phyloP scores from a whole-genome alignment of 176 grass and related monocot genomes.

The Aegilops sharonensis region DNA sequence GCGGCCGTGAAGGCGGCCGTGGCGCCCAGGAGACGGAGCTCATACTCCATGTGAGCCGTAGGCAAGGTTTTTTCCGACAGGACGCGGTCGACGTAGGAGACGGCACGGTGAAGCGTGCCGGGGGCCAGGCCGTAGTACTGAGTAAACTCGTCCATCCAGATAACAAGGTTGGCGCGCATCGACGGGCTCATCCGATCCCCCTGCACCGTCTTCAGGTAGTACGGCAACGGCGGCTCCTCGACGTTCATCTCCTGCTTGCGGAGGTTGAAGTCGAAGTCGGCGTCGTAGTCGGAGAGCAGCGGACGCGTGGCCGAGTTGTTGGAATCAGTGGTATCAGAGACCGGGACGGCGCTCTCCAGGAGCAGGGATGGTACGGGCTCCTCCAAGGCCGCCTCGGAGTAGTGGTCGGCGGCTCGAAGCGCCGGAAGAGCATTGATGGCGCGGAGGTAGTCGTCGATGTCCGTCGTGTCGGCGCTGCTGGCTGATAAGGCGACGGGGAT shows the following conservation, averaged over 20 bases:
- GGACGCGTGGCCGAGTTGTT: not conserved
- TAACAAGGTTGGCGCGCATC: not conserved
- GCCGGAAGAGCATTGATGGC: not conserved
- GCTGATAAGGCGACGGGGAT: not conserved
- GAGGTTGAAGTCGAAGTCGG: slow-evolving; percentile 24
- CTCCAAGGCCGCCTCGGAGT: not conserved
- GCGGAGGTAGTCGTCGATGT: not conserved
- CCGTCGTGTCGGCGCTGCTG: not conserved
- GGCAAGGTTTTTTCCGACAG: not conserved
- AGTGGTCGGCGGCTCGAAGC: not conserved
- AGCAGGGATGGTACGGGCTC: not conserved
- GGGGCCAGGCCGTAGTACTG: not conserved
- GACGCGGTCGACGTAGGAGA: slow-evolving; percentile 22
- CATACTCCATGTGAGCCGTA: not conserved
- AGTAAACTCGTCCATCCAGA: not conserved
- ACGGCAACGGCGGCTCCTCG: not conserved
- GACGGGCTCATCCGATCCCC: not conserved
- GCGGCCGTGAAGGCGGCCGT: slow-evolving; percentile 25
- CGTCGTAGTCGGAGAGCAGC: not conserved
- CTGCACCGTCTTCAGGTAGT: slow-evolving; percentile 24
- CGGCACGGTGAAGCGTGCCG: slow-evolving; percentile 25
- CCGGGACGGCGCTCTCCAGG: not conserved
- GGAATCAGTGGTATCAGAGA: not conserved
- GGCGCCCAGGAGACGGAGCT: slow-evolving; percentile 20
- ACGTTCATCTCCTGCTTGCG: not conserved